Percentiles rank a stretch among this genome's conserved stretches.
These are phyloP conservation scores for Ascochyta clinopodiicola DNA, from an alignment of 2,329 filamentous ascomycete species.

Conservation along the genomic window DNA sequence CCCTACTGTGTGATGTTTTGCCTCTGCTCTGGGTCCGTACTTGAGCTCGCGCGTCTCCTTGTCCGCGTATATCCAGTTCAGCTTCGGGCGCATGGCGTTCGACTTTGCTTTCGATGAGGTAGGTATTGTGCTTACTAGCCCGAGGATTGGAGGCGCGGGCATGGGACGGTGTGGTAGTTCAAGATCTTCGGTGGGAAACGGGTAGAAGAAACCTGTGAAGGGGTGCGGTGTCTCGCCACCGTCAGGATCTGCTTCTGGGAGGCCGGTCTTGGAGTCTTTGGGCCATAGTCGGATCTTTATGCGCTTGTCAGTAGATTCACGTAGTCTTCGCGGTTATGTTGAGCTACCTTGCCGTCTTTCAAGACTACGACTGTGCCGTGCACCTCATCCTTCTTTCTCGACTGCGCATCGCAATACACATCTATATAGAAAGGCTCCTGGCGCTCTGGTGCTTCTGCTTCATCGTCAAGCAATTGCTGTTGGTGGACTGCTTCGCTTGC, in stretches of 20 bases:
- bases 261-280: conserved; percentile 41
- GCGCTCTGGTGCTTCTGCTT: conserved; percentile 55
- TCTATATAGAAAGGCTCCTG: conserved; percentile 60
- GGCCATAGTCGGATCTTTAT: conserved; percentile 45
- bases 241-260: conserved; percentile 33
- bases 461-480: conserved; percentile 56
- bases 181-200: conserved; percentile 55
- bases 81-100: conserved; percentile 50
- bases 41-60: conserved; percentile 65
- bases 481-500: conserved; percentile 59
- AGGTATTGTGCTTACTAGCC: conserved; percentile 58
- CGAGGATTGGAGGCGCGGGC: conserved; percentile 50
- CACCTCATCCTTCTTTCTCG: conserved; percentile 48
- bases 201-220: conserved; percentile 59
- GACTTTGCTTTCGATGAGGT: conserved; percentile 41
- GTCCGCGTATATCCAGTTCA: conserved; percentile 74
- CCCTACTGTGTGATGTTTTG: conserved; percentile 74
- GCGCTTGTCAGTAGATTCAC: neutral
- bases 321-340: neutral
- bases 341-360: conserved; percentile 52
- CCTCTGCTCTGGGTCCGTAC: conserved; percentile 73
- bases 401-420: conserved; percentile 51
- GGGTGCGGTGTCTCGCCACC: conserved; percentile 49
- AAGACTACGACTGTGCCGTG: conserved; percentile 54
- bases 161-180: conserved; percentile 47